These are phyloP conservation scores for Phytophthora hybrid DNA, from an alignment of 352 stramenopile species.

Conservation along the genomic window DNA sequence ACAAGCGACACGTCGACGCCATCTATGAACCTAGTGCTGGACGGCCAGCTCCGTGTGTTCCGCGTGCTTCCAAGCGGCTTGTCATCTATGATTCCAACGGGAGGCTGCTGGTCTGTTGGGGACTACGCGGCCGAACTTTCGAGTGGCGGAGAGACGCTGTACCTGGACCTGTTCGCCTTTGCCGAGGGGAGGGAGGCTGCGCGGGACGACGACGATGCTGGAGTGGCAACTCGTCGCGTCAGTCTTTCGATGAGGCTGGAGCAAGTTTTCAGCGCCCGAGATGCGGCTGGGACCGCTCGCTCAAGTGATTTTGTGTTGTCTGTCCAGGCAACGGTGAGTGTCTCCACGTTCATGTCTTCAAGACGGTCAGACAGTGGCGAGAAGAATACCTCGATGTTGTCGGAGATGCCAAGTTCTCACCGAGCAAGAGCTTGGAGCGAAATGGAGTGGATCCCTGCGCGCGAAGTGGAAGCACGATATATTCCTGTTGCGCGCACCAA, in stretches of 20 bases:
- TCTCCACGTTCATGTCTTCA: neutral
- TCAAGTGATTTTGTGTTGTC: neutral
- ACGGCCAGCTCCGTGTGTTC: conserved; percentile 26
- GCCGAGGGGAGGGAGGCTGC: neutral
- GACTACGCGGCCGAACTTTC: neutral
- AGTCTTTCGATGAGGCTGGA: neutral
- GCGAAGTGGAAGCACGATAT: no score
- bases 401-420: no score
- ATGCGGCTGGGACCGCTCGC: neutral
- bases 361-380: no score
- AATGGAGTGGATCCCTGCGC: no score
- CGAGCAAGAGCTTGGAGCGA: no score
- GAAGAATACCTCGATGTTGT: no score
- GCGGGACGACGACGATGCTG: neutral
- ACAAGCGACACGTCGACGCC: no score
- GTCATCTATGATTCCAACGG: neutral
- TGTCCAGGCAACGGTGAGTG: neutral
- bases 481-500: no score
- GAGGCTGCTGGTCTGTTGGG: neutral
- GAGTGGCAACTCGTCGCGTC: neutral
- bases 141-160: neutral
- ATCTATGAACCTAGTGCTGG: conserved; percentile 23
- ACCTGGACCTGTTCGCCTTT: neutral
- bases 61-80: conserved; percentile 33
- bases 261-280: neutral